Evolutionary conservation across 768 basidiomycete species (phyloP), one percentile per base, ranked within the genome.

Genomic region (Phlebiopsis flavidoalba): DNA sequence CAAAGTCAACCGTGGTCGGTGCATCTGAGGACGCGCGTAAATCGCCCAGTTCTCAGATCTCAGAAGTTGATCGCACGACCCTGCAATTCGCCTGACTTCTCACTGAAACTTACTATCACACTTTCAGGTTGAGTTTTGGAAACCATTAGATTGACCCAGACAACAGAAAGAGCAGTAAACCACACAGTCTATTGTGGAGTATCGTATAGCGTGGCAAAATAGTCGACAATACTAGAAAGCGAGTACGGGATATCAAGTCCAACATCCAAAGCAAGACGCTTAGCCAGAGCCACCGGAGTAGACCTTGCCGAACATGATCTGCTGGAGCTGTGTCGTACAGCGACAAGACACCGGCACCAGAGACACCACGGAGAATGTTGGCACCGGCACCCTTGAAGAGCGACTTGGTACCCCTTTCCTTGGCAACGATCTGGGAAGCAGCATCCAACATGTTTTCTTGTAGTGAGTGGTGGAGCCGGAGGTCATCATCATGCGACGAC

Each of bases 401-500:
- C 10, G 96, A 98, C 77, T 89, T 91, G 61, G 81, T 77, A 70
- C 97, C 97, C 26, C n/a, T n/a, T 81, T 99, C 97, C 83, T 96
- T 96, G 73, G 87, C 87, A 69, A 98, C 71, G 73, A 99, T 98
- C 79, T 97, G 93, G 33, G 89, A 83, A 63, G 87, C 93, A 72
- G 95, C 95, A 72, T 98, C 95, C 76, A 96, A 89, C 95, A 98
- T 98, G 68, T 91, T n/a, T n/a, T 93, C 84, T 95, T 96, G 89
- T 98, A 98, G 88, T 98, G 95, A 63, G 89, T 86, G 70, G 85
- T 84, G 70, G 86, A 89, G 69, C 96, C 97, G 22, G 96, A 98
- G 40, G 97, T 98, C 96, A 98, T 98, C 97, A 99, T 99, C 97
- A 99, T 99, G 69, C 97, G 94, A 89, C 97, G 95, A 89, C 96